These are phyloP conservation scores for Dictyostelium discoideum DNA, from an alignment of 78 protist genomes.

Conservation along the genomic window DNA sequence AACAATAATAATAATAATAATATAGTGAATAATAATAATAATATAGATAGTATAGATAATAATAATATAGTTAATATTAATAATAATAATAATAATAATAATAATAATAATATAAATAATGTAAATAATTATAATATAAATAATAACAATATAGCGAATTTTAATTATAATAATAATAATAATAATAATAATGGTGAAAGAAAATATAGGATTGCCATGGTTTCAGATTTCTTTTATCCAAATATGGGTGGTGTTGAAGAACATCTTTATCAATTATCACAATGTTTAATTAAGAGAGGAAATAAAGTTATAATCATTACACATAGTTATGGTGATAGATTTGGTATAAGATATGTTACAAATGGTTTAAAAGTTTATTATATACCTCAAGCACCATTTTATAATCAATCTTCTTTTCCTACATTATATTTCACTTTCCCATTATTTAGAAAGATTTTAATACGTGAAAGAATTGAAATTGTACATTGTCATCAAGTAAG, in stretches of 20 bases:
- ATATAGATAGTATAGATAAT: background rate
- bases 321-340: slow-evolving; percentile 90
- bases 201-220: slow-evolving; percentile 88
- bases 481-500: slow-evolving; percentile 97
- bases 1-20: background rate
- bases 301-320: slow-evolving; percentile 95
- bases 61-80: background rate
- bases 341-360: slow-evolving; percentile 94
- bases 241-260: slow-evolving; percentile 97
- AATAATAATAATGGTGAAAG: background rate
- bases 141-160: background rate
- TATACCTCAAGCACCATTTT: slow-evolving; percentile 85
- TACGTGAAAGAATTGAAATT: slow-evolving; percentile 92
- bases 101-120: background rate
- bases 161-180: background rate
- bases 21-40: background rate
- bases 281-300: slow-evolving; percentile 89
- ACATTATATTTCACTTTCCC: slow-evolving; percentile 86
- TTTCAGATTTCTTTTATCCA: slow-evolving; percentile 98
- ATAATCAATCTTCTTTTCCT: slow-evolving; percentile 87
- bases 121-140: background rate
- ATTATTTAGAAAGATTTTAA: slow-evolving; percentile 89
- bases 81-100: background rate
- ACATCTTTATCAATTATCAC: slow-evolving; percentile 94
- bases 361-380: slow-evolving; percentile 96